These are phyloP conservation scores for Citrus reticulata DNA, from an alignment of 345 rosid species.

Conservation along the genomic window DNA sequence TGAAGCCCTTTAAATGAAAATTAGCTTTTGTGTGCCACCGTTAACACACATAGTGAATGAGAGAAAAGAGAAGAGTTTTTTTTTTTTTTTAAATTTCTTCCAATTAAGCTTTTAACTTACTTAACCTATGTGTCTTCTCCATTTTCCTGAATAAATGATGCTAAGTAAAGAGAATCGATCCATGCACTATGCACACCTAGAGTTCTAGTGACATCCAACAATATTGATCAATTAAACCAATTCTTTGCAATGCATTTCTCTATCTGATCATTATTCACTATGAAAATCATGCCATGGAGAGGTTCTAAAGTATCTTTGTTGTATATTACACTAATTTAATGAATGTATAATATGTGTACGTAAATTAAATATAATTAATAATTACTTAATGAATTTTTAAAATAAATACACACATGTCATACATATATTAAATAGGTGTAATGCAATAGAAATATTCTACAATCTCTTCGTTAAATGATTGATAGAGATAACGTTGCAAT, in stretches of 20 bases:
- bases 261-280: neutral
- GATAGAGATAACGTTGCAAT: too few relatives aligned
- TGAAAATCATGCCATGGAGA: neutral
- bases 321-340: too few relatives aligned
- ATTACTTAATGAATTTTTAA: too few relatives aligned
- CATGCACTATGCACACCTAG: slow-evolving; percentile 14
- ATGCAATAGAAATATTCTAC: rapidly evolving
- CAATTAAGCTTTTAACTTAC: neutral
- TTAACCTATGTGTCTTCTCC: neutral
- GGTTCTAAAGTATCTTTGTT: too few relatives aligned
- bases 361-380: too few relatives aligned
- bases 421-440: too few relatives aligned
- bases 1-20: neutral
- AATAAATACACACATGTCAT: too few relatives aligned
- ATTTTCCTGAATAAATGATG: slow-evolving; percentile 2
- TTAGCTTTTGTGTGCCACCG: neutral
- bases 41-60: neutral
- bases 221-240: slow-evolving; percentile 7
- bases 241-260: slow-evolving; percentile 17
- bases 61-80: neutral
- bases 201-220: slow-evolving; percentile 23
- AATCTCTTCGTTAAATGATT: too few relatives aligned
- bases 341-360: too few relatives aligned
- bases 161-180: neutral
- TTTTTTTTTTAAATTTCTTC: neutral